These are phyloP conservation scores for Wickerhamiella brachini DNA, from an alignment of 805 yeast species.

Conservation along the genomic window DNA sequence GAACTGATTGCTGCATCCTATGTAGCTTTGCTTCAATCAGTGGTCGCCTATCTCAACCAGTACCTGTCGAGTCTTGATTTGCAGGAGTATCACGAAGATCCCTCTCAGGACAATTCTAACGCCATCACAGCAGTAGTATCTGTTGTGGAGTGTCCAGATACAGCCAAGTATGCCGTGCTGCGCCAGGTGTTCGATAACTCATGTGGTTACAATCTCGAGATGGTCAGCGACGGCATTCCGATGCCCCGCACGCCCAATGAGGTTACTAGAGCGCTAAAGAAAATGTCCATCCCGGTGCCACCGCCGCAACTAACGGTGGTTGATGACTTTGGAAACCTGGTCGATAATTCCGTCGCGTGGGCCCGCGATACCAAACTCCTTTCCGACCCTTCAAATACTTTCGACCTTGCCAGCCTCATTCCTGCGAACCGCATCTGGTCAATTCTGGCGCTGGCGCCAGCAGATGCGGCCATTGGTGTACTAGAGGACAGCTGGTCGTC, in stretches of 20 bases:
- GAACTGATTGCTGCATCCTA: slow-evolving; percentile 26
- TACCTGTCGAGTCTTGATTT: slow-evolving; percentile 23
- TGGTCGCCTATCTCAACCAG: slow-evolving; percentile 24
- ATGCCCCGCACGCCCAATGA: slow-evolving; percentile 20
- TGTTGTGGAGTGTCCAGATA: slow-evolving; percentile 22
- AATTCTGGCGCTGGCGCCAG: slow-evolving; percentile 21
- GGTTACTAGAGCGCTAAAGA: slow-evolving; percentile 11
- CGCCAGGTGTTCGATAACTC: slow-evolving; percentile 25
- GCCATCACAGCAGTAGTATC: slow-evolving; percentile 25
- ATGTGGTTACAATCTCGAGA: slow-evolving; percentile 26
- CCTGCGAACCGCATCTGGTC: slow-evolving; percentile 26
- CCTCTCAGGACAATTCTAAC: slow-evolving; percentile 5
- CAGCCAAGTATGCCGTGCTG: slow-evolving; percentile 18
- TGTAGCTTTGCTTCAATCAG: slow-evolving; percentile 21
- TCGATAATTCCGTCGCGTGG: slow-evolving; percentile 20
- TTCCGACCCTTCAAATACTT: slow-evolving; percentile 6
- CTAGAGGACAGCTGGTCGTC: slow-evolving; percentile 24
- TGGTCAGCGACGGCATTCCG: slow-evolving; percentile 25
- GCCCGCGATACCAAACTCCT: not conserved
- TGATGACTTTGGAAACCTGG: slow-evolving; percentile 13
- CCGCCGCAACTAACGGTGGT: slow-evolving; percentile 9
- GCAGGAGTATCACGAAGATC: slow-evolving; percentile 5
- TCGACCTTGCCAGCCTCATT: slow-evolving; percentile 16
- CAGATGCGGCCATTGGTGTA: slow-evolving; percentile 17
- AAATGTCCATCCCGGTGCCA: slow-evolving; percentile 4